Percentiles rank a stretch among this genome's conserved stretches.
These are phyloP conservation scores for Trichoderma gracile DNA, from an alignment of 2,329 filamentous ascomycete species.

Conservation along the genomic window DNA sequence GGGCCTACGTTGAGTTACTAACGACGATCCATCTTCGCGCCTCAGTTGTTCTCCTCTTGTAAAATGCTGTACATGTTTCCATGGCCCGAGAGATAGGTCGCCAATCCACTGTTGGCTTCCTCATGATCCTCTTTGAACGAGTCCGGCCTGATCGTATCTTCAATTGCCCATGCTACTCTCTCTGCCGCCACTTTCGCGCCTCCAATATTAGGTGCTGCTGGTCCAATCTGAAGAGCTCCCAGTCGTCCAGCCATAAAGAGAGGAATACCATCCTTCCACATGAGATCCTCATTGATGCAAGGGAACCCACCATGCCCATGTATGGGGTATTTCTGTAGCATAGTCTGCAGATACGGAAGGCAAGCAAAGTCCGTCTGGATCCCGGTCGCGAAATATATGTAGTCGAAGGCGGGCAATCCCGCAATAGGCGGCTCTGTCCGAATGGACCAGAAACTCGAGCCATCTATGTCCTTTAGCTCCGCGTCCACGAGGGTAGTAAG, in stretches of 20 bases:
- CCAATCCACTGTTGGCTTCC: conserved; percentile 25
- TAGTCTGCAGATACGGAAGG: conserved; percentile 61
- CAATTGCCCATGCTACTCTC: conserved; percentile 69
- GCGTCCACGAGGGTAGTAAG: conserved; percentile 57
- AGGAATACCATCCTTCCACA: conserved; percentile 73
- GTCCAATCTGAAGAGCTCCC: conserved; percentile 67
- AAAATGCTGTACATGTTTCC: conserved; percentile 39
- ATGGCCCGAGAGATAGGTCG: conserved; percentile 40
- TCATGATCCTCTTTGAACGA: conserved; percentile 21
- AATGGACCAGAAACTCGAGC: conserved; percentile 42
- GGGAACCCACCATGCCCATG: conserved; percentile 66
- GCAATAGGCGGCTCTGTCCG: conserved; percentile 54
- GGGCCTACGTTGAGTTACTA: too few relatives aligned
- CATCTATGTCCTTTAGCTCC: conserved; percentile 49
- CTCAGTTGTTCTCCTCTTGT: background rate
- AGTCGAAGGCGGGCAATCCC: conserved; percentile 59
- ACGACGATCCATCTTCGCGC: too few relatives aligned
- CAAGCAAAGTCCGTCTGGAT: conserved; percentile 62
- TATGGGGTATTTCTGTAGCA: conserved; percentile 62
- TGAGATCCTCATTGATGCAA: conserved; percentile 72
- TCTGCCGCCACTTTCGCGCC: conserved; percentile 73
- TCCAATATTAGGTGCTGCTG: conserved; percentile 71
- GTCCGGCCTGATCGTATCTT: conserved; percentile 49
- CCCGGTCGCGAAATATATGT: conserved; percentile 76
- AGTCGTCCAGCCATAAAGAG: conserved; percentile 70